These are phyloP conservation scores for Trichophyton schoenleinii DNA, from an alignment of 2,329 filamentous ascomycete genomes.

Conservation along the genomic window DNA sequence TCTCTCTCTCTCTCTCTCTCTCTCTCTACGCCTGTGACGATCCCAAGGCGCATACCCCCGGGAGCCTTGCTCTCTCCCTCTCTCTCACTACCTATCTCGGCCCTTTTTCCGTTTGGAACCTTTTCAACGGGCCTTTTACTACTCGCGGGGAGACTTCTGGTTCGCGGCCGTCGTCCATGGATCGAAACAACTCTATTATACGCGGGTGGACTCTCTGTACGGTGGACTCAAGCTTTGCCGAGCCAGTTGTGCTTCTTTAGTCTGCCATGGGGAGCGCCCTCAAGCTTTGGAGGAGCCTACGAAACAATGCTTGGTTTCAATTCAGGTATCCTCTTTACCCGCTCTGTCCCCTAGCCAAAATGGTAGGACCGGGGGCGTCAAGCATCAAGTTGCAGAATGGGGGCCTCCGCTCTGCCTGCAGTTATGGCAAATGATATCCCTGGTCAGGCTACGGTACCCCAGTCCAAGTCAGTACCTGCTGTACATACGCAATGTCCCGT, in stretches of 20 bases:
- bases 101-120: too few relatives aligned
- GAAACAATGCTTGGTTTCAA: slow-evolving; percentile 4
- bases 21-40: neutral
- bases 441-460: neutral
- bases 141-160: too few relatives aligned
- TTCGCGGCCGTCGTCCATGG: neutral
- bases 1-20: too few relatives aligned
- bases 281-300: neutral
- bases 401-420: neutral
- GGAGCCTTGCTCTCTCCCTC: neutral
- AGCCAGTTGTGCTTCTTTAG: neutral
- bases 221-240: slow-evolving; percentile 2
- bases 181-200: neutral
- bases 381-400: neutral
- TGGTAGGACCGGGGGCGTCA: neutral
- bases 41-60: neutral
- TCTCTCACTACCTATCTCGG: too few relatives aligned
- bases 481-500: neutral
- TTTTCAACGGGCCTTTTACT: neutral
- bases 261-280: neutral
- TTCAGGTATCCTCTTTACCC: neutral
- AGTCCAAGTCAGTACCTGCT: neutral
- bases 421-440: neutral
- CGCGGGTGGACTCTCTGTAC: neutral
- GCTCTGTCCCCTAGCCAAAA: neutral